Percentiles rank a stretch among this genome's conserved stretches.
Evolutionary conservation across 495 filamentous ascomycete species (phyloP).

Genomic region (Neurospora discreta): DNA sequence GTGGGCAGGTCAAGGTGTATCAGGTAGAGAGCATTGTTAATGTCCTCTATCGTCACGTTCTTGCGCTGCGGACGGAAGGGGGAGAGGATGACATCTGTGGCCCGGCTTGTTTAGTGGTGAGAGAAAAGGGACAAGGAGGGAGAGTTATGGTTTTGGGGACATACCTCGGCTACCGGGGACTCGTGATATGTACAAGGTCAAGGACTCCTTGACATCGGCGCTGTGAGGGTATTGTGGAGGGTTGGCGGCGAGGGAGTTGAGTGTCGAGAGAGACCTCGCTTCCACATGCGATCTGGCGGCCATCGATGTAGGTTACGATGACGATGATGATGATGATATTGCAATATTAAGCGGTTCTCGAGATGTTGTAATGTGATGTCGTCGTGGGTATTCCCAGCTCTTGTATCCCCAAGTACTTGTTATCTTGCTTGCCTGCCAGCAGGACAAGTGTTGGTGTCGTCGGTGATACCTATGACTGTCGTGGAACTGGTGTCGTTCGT

Average conservation of each 20-base stretch:
- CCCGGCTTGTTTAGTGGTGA: conserved; percentile 9
- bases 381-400: not conserved
- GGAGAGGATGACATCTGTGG: conserved; percentile 82
- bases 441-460: not conserved
- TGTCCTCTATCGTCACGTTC: conserved; percentile 77
- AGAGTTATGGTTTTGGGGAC: conserved; percentile 11
- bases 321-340: not conserved
- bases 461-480: not conserved
- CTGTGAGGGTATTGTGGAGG: conserved; percentile 71
- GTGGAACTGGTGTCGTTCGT: not conserved
- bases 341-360: not conserved
- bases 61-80: conserved; percentile 77
- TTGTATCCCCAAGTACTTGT: not conserved
- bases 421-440: not conserved
- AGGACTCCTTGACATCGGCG: conserved; percentile 54
- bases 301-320: conserved; percentile 7
- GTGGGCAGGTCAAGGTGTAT: conserved; percentile 64
- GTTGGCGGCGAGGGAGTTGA: conserved; percentile 74
- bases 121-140: not conserved
- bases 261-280: conserved; percentile 68
- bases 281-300: conserved; percentile 42
- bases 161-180: conserved; percentile 84
- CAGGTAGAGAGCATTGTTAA: conserved; percentile 82
- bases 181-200: conserved; percentile 81
- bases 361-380: not conserved